Conservation (phyloP, 495 filamentous ascomycete genomes). For the Mytilinidion resinicola region DNA sequence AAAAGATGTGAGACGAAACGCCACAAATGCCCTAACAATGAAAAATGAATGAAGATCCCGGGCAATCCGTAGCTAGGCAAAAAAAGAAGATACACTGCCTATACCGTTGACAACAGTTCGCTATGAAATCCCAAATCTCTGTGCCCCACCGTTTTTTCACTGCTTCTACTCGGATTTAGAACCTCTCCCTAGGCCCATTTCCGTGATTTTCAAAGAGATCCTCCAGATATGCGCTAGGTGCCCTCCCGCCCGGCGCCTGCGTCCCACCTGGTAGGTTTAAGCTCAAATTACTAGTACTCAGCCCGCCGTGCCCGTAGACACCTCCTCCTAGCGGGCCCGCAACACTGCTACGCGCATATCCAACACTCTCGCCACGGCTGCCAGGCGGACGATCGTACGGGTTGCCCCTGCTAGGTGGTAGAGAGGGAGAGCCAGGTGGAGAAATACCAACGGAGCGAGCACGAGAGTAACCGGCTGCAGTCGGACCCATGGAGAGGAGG, state of each 20-base stretch:
- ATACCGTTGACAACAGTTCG: no score
- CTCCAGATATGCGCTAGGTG: conserved; percentile 88
- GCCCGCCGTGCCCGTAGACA: conserved; percentile 42
- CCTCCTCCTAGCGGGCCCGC: conserved; percentile 28
- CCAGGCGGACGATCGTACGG: conserved; percentile 32
- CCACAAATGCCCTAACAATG: no score
- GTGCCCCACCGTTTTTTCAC: no score
- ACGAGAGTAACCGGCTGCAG: conserved; percentile 45
- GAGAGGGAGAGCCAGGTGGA: conserved; percentile 63
- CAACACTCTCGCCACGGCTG: conserved; percentile 31
- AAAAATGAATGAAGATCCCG: not conserved
- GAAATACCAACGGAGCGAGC: conserved; percentile 45
- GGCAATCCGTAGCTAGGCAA: not conserved
- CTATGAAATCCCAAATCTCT: no score
- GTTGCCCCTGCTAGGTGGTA: conserved; percentile 27
- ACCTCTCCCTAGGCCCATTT: conserved; percentile 34
- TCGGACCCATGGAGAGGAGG: conserved; percentile 49
- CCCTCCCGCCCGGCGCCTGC: conserved; percentile 54
- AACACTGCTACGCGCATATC: conserved; percentile 22
- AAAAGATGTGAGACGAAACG: no score
- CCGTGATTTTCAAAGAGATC: conserved; percentile 76
- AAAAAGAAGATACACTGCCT: not conserved
- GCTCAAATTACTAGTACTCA: conserved; percentile 66
- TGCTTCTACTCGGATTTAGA: conserved; percentile 4
- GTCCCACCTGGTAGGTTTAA: conserved; percentile 54